These are phyloP conservation scores for Talaromyces marneffei DNA, from an alignment of 2,329 filamentous ascomycete species.

Conservation along the genomic window DNA sequence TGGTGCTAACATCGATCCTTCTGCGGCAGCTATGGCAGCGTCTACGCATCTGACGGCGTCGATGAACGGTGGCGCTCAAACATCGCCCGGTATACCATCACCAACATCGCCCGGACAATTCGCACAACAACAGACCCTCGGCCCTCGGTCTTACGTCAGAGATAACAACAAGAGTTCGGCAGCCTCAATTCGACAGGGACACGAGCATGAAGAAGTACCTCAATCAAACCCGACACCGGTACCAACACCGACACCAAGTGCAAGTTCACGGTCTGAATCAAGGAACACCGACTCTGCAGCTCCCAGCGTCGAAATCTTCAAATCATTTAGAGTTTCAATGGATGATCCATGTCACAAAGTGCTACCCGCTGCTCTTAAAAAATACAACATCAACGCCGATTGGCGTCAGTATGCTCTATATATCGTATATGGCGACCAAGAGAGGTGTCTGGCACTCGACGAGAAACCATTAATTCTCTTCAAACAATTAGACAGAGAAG, in stretches of 20 bases:
- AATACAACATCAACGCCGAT: conserved; percentile 97
- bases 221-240: conserved; percentile 27
- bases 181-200: conserved; percentile 23
- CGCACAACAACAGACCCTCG: conserved; percentile 39
- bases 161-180: conserved; percentile 22
- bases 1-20: conserved; percentile 56
- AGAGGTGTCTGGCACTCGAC: conserved; percentile 83
- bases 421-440: conserved; percentile 98
- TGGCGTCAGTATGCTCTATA: conserved; percentile 97
- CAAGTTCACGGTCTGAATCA: conserved; percentile 6
- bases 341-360: conserved; percentile 98
- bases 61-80: conserved; percentile 58
- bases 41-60: conserved; percentile 62
- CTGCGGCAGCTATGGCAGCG: conserved; percentile 62
- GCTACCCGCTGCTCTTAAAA: conserved; percentile 87
- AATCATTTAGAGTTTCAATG: conserved; percentile 95
- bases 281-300: conserved; percentile 23
- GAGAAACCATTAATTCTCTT: conserved; percentile 94
- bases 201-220: conserved; percentile 35
- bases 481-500: conserved; percentile 94
- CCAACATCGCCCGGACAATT: conserved; percentile 42
- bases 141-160: conserved; percentile 40
- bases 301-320: conserved; percentile 83
- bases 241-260: conserved; percentile 27
- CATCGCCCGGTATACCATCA: conserved; percentile 44